Base-by-base conservation (phyloP, 345 rosid species). In the Ailanthus altissimus region DNA sequence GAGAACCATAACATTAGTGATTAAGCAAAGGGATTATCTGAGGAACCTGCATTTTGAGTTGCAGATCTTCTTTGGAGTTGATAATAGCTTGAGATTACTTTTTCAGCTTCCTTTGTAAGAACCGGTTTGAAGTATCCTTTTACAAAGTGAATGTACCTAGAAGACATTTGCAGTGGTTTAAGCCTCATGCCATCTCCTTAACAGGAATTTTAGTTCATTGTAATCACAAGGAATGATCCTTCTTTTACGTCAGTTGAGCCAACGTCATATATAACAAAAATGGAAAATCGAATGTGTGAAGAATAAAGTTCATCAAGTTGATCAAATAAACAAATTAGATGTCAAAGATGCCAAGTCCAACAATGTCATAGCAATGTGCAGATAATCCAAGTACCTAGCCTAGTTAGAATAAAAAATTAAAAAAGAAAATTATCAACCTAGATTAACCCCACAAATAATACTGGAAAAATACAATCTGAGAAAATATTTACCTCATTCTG, bases 21-120 rank as follows among this genome's bases (percentile, higher is more conserved):
- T 69, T 20, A 49, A 70, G 76, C 47, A 56, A 65, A 45, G 58
- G 62, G 50, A 50, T 72, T 69, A 25, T 64, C n/a, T 50, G 66
- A 77, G 21, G 28, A 75, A 93, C 98, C 98, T 89, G 98, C 94
- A 84, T 96, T 93, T 49, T 96, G 84, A 60, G 90, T 87, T 49
- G 93, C 91, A n/a, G 93, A 96, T 90, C 93, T 88, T 84, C 99
- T 87, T 84, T 93, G 98, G 51, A 96, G 99, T 83, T 94, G 93
- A 85, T 93, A 92, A 81, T 93, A 96, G 84, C 87, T 88, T 76
- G 99, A 93, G 79, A 96, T 93, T 4, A 96, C 88, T 72, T 82
- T 86, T 83, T 96, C 97, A 60, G 99, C 98, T 77, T 92, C 98
- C 78, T 91, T 90, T 0, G 97, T 90, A 11, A 96, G 91, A 62